A percentile compares a stretch with the other conserved stretches of the same genome.
phyloP scores from a whole-genome alignment of 371 early-diverging fungal genomes.

The Zychaea mexicana region DNA sequence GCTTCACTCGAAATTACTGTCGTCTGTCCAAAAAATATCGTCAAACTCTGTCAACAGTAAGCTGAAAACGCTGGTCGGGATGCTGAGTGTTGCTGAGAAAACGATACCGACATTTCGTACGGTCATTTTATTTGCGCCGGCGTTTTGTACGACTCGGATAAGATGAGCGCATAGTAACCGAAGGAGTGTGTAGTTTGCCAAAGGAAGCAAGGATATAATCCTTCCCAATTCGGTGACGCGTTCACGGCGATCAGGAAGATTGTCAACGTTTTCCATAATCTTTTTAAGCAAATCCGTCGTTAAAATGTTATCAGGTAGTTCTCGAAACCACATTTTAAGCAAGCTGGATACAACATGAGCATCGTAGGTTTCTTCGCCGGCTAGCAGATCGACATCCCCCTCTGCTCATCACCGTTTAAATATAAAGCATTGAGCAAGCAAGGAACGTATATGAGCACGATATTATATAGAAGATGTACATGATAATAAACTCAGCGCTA shows the following conservation, averaged over 20 bases:
- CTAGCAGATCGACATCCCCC: constrained; percentile 66
- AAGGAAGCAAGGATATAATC: constrained; percentile 57
- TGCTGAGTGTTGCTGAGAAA: constrained; percentile 71
- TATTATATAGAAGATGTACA: too few species aligned
- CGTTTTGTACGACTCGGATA: constrained; percentile 62
- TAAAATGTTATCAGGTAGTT: constrained; percentile 75
- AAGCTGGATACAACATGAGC: constrained; percentile 84
- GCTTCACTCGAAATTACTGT: constrained; percentile 5
- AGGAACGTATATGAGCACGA: too few species aligned
- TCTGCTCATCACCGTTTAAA: constrained; percentile 28
- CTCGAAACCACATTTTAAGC: constrained; percentile 83
- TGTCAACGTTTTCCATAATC: constrained; percentile 67
- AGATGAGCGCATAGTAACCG: constrained; percentile 69
- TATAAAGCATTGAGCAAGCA: neutral
- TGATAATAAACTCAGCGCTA: too few species aligned
- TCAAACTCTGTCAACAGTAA: constrained; percentile 71
- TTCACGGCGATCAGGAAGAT: constrained; percentile 60
- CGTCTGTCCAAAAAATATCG: constrained; percentile 57
- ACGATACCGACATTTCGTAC: constrained; percentile 77
- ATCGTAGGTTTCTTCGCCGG: constrained; percentile 61
- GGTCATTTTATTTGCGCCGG: constrained; percentile 73
- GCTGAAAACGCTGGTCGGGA: constrained; percentile 71
- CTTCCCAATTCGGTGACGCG: constrained; percentile 60
- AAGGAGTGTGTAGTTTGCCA: constrained; percentile 64
- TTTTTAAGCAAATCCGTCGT: constrained; percentile 69